Conservation (phyloP, 2,329 filamentous ascomycete genomes). For the Monosporascus ibericus region DNA sequence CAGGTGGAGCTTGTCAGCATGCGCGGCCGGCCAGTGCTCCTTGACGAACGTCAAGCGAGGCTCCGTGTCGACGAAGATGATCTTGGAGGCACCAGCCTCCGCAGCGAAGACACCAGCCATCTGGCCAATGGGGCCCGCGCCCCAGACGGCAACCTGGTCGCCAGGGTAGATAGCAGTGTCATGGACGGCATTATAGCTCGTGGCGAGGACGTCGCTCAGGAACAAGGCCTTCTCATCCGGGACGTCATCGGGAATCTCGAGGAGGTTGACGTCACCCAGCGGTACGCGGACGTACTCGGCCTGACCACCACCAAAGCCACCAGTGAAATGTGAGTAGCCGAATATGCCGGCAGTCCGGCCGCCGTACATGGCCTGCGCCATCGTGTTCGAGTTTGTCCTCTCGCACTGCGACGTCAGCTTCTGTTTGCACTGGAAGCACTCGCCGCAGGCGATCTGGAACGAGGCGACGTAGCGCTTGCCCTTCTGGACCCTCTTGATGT, state of each 20-base stretch:
- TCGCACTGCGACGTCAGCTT: constrained; percentile 77
- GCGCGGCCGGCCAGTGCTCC: constrained; percentile 46
- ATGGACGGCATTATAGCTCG: constrained; percentile 75
- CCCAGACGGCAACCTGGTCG: constrained; percentile 76
- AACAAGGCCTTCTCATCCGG: constrained; percentile 81
- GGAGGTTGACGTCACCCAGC: constrained; percentile 71
- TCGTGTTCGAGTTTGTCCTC: constrained; percentile 68
- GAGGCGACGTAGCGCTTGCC: constrained; percentile 73
- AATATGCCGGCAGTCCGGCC: constrained; percentile 68
- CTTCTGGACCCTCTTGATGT: constrained; percentile 44
- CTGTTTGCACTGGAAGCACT: constrained; percentile 72
- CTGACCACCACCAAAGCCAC: constrained; percentile 82
- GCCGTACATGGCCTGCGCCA: constrained; percentile 71
- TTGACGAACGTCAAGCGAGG: constrained; percentile 64
- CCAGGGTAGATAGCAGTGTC: constrained; percentile 75
- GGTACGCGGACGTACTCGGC: constrained; percentile 83
- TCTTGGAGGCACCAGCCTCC: constrained; percentile 63
- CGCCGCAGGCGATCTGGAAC: constrained; percentile 74
- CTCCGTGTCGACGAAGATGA: constrained; percentile 75
- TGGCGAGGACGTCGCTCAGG: constrained; percentile 73
- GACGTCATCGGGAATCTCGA: constrained; percentile 71
- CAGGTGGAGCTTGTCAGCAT: constrained; percentile 52
- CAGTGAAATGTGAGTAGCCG: constrained; percentile 72
- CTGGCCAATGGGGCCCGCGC: constrained; percentile 81
- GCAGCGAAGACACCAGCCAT: constrained; percentile 74